Evolutionary conservation across 495 filamentous ascomycete genomes (phyloP), one percentile per base, ranked within the genome.

Genomic region (Penicillium psychrofluorescens): DNA sequence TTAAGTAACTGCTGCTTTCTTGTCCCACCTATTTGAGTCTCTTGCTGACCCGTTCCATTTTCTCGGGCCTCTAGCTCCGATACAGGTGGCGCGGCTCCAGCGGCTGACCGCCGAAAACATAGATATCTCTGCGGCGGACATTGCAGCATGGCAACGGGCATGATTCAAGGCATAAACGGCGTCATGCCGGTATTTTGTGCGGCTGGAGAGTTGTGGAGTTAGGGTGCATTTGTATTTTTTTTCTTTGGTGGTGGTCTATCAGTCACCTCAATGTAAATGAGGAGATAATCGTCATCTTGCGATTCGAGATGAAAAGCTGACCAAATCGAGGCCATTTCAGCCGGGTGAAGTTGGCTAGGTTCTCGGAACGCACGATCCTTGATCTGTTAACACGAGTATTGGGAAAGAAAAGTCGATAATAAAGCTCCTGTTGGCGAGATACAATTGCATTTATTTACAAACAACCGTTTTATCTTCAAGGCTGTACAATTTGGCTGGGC

Each of bases 111-210:
- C 56, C 16, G 64, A 70, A 40, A 66, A 67, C 27, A 46, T 68
- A 16, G 67, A 63, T 45, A 67, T 70, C 34, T 57, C 67, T 1
- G 37, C 49, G 1, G 54, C 52, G 4, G 63, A 70, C 15, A 68
- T 70, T 40, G 54, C 55, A 1, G 46, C 43, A 11, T 68, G 67
- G 64, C 63, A 68, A 44, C 36, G 43, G 14, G 54, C 56, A n/a
- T 68, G 50, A 56, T 47, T 13, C 13, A 27, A 9, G 6, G 35
- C 12, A 10, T 12, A 29, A 29, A 10, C 35, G 34, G 9, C 11
- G 43, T 29, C 36, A 13, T 41, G 22, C 37, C 41, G 36, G 35
- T 46, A 43, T 44, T 11, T 6, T 16, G 29, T 48, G 41, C 32
- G 32, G 32, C 32, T 22, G 22, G 22, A 12, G 10, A 34, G 31